Conservation (phyloP, 1,284 basidiomycete genomes). For the Chondrostereum purpureum region DNA sequence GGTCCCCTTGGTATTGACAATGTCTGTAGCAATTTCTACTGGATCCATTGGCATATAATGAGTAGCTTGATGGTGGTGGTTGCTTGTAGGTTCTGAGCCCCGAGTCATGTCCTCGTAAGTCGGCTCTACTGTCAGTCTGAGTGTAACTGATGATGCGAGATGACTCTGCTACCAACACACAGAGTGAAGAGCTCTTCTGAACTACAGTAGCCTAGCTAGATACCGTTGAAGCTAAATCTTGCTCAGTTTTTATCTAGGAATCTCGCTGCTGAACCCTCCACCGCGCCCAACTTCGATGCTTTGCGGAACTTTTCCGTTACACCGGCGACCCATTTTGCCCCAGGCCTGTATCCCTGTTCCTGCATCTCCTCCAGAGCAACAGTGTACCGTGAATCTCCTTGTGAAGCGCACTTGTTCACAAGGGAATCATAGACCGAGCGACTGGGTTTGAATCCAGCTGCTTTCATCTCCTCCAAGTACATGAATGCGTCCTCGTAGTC, state of each 20-base stretch:
- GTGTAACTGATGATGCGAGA: too few species aligned
- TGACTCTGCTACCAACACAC: too few species aligned
- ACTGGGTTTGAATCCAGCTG: constrained; percentile 48
- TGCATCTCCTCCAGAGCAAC: constrained; percentile 70
- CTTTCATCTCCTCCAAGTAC: constrained; percentile 84
- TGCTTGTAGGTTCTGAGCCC: too few species aligned
- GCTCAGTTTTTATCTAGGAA: constrained; percentile 20
- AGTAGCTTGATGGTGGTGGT: too few species aligned
- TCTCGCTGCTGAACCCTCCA: constrained; percentile 22
- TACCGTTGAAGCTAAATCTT: not conserved
- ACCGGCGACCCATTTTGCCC: constrained; percentile 6
- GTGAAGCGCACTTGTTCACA: constrained; percentile 48
- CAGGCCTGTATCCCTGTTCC: constrained; percentile 22
- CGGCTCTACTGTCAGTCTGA: too few species aligned
- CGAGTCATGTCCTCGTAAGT: too few species aligned
- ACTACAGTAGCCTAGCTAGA: not conserved
- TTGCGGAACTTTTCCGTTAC: constrained; percentile 13
- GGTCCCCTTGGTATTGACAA: too few species aligned
- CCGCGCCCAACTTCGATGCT: constrained; percentile 5
- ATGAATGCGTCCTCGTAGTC: constrained; percentile 83
- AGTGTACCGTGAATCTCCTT: constrained; percentile 56
- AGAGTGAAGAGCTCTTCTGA: too few species aligned
- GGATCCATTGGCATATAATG: too few species aligned
- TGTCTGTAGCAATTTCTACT: not conserved
- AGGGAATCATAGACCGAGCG: constrained; percentile 54